A percentile compares a stretch with the other conserved stretches of the same genome.
Conservation (phyloP, 352 stramenopile species). For the Blastocystis hominis region DNA sequence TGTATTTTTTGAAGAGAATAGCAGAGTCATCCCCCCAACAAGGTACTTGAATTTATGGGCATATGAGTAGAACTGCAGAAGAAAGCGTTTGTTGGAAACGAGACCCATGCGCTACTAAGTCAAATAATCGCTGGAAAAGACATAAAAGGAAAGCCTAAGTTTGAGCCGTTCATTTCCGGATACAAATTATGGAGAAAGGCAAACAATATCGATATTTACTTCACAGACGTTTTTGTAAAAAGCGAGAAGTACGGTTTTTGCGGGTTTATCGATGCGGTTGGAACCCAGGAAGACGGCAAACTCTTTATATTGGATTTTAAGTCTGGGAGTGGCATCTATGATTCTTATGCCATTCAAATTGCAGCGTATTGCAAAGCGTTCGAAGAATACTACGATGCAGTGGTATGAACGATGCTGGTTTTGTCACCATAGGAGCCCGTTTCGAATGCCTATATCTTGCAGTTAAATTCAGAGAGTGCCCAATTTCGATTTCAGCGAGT, state of each 20-base stretch:
- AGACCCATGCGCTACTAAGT: neutral
- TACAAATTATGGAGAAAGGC: constrained; percentile 28
- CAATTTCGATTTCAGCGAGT: constrained; percentile 14
- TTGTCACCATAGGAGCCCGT: neutral
- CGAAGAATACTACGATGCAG: neutral
- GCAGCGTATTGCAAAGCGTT: constrained; percentile 49
- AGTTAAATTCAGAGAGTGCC: neutral
- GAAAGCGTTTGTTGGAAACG: neutral
- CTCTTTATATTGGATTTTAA: constrained; percentile 43
- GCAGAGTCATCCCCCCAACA: neutral
- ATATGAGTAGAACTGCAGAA: constrained; percentile 9
- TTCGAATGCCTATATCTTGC: neutral
- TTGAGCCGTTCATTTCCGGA: neutral
- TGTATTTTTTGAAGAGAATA: constrained; percentile 7
- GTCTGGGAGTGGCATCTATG: constrained; percentile 9
- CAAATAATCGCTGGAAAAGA: neutral
- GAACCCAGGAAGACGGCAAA: neutral
- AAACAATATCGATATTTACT: constrained; percentile 14
- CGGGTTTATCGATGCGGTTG: constrained; percentile 23
- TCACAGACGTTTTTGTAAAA: constrained; percentile 41
- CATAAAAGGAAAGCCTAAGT: neutral
- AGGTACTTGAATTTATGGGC: neutral
- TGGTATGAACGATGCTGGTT: neutral
- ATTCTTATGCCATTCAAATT: constrained; percentile 24
- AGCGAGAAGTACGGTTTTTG: neutral